These are phyloP conservation scores for Saccharomyces mikatae DNA, from an alignment of 805 yeast genomes.

Conservation along the genomic window DNA sequence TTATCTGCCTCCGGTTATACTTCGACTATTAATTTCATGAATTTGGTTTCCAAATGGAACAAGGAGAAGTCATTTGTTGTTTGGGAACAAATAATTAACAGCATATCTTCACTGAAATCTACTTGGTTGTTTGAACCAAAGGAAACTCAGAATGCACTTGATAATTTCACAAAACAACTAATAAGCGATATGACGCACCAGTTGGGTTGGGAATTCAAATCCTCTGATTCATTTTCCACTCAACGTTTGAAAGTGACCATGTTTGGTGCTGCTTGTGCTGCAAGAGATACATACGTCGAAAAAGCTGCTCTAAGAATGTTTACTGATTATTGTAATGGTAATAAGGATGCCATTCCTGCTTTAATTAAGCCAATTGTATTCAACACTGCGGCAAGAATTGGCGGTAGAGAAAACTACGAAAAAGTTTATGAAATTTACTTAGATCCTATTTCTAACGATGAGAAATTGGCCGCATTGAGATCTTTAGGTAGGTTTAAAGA, in stretches of 20 bases:
- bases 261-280: conserved; percentile 50
- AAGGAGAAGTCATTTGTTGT: conserved; percentile 55
- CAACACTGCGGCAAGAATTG: conserved; percentile 54
- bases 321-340: conserved; percentile 49
- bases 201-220: conserved; percentile 59
- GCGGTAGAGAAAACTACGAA: conserved; percentile 56
- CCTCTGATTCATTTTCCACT: conserved; percentile 46
- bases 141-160: conserved; percentile 40
- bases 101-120: conserved; percentile 40
- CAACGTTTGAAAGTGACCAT: conserved; percentile 62
- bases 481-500: conserved; percentile 58
- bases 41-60: conserved; percentile 53
- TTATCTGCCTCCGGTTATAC: conserved; percentile 65
- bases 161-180: conserved; percentile 46
- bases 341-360: conserved; percentile 62
- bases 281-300: conserved; percentile 42
- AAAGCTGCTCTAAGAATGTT: conserved; percentile 44
- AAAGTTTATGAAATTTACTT: conserved; percentile 51
- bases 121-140: conserved; percentile 51
- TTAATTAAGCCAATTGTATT: conserved; percentile 63
- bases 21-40: conserved; percentile 51
- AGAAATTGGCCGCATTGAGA: conserved; percentile 61
- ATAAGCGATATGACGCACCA: conserved; percentile 44
- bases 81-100: conserved; percentile 52
- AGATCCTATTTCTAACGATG: conserved; percentile 53